phyloP scores from a whole-genome alignment of 257 asterid species.

The Cynanchum wilfordii region DNA sequence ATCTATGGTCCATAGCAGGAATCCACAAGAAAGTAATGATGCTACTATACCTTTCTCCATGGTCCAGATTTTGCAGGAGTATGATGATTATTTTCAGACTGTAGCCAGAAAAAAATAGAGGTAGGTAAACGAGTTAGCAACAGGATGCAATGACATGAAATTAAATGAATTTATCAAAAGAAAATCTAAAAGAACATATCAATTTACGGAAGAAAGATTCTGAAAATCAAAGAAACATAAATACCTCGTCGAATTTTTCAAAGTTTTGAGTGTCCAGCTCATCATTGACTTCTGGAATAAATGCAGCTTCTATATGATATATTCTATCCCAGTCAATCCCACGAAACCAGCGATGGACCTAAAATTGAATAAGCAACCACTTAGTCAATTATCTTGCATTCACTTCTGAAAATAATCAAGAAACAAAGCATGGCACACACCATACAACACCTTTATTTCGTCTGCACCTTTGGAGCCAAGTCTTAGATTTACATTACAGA shows the following conservation, averaged over 20 bases:
- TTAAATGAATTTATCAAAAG: neutral
- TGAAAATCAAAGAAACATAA: conserved; percentile 1
- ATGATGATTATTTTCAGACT: conserved; percentile 61
- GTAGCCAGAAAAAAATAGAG: conserved; percentile 25
- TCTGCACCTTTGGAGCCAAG: conserved; percentile 84
- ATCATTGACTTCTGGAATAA: conserved; percentile 87
- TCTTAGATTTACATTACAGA: conserved; percentile 79
- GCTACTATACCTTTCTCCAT: conserved; percentile 79
- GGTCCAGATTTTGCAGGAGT: conserved; percentile 82
- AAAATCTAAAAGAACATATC: neutral
- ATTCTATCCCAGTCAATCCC: conserved; percentile 77
- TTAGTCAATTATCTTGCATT: conserved; percentile 20
- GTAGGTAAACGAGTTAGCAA: conserved; percentile 14
- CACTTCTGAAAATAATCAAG: conserved; percentile 24
- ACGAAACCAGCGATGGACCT: conserved; percentile 86
- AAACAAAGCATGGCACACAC: conserved; percentile 41
- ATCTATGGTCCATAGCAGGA: neutral
- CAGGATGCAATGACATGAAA: neutral
- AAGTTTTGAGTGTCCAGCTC: conserved; percentile 95
- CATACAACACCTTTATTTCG: conserved; percentile 80
- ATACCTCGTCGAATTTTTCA: conserved; percentile 92
- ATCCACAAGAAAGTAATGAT: neutral
- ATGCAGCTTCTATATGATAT: conserved; percentile 85
- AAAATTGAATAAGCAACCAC: conserved; percentile 20
- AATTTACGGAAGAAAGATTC: conserved; percentile 3